Percentiles rank a stretch among this genome's conserved stretches.
phyloP scores from a whole-genome alignment of 2,329 filamentous ascomycete species.

The Aspergillus japonicus region DNA sequence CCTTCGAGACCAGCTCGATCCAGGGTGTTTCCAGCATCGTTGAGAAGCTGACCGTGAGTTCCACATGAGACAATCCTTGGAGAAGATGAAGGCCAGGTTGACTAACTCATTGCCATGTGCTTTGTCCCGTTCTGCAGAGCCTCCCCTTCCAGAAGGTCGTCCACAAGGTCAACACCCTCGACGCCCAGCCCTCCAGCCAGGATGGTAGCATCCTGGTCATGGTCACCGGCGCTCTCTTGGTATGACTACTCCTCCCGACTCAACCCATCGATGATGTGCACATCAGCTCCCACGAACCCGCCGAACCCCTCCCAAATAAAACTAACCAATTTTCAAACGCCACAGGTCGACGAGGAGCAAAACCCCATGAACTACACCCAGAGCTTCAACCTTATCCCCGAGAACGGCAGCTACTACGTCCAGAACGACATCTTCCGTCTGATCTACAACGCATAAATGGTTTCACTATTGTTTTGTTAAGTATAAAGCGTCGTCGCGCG shows the following conservation, averaged over 20 bases:
- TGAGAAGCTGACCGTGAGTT: constrained; percentile 75
- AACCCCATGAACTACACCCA: constrained; percentile 90
- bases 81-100: background rate
- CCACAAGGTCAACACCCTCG: constrained; percentile 74
- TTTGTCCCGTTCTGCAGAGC: constrained; percentile 49
- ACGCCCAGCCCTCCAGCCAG: constrained; percentile 74
- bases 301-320: background rate
- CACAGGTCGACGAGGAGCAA: constrained; percentile 78
- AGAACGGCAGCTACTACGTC: constrained; percentile 75
- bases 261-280: background rate
- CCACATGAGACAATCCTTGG: background rate
- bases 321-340: background rate
- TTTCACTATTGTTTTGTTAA: background rate
- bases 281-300: background rate
- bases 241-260: constrained; percentile 46
- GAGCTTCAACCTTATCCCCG: constrained; percentile 77
- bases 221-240: constrained; percentile 81
- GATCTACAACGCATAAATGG: constrained; percentile 55
- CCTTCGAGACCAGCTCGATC: constrained; percentile 73
- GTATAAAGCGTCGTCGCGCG: background rate
- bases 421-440: constrained; percentile 96
- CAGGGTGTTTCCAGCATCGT: constrained; percentile 67
- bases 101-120: constrained; percentile 3
- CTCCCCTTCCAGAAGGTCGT: constrained; percentile 79
- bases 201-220: constrained; percentile 76